phyloP scores from a whole-genome alignment of 2,329 filamentous ascomycete species.

The Ophiocordyceps robertsii region DNA sequence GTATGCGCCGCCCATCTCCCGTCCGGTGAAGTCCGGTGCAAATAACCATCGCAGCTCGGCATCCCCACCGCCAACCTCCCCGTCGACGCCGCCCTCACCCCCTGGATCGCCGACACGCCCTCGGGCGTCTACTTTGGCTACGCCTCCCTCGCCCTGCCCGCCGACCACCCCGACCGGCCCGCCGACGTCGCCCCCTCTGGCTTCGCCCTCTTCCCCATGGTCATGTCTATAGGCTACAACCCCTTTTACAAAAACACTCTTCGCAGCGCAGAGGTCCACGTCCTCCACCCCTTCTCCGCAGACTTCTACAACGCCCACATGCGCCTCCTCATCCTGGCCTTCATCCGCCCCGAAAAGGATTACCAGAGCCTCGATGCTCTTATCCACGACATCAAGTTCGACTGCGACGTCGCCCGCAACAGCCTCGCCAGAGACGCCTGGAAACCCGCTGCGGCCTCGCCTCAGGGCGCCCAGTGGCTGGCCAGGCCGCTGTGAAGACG shows the following conservation, averaged over 20 bases:
- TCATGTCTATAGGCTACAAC: constrained; percentile 93
- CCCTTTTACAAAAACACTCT: constrained; percentile 91
- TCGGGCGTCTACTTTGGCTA: constrained; percentile 93
- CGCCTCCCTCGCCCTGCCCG: constrained; percentile 54
- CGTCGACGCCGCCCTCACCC: constrained; percentile 46
- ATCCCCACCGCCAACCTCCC: constrained; percentile 93
- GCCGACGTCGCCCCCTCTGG: not conserved
- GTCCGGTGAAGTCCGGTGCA: not conserved
- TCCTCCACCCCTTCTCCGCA: constrained; percentile 60
- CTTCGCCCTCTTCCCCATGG: constrained; percentile 59
- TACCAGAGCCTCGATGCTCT: constrained; percentile 75
- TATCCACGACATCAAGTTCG: constrained; percentile 75
- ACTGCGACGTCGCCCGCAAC: constrained; percentile 68
- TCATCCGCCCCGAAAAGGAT: constrained; percentile 79
- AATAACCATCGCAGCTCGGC: constrained; percentile 49
- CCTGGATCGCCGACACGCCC: constrained; percentile 49
- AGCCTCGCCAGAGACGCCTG: constrained; percentile 58
- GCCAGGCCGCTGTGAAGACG: constrained; percentile 12
- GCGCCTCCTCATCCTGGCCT: constrained; percentile 70
- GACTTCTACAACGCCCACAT: constrained; percentile 83
- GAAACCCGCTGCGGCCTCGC: constrained; percentile 24
- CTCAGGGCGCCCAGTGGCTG: constrained; percentile 24
- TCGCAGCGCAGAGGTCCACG: constrained; percentile 78
- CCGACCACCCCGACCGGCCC: constrained; percentile 28
- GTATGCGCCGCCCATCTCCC: constrained; percentile 25